Conservation (phyloP, 2,329 filamentous ascomycete species). For the Paecilomyces variotii region DNA sequence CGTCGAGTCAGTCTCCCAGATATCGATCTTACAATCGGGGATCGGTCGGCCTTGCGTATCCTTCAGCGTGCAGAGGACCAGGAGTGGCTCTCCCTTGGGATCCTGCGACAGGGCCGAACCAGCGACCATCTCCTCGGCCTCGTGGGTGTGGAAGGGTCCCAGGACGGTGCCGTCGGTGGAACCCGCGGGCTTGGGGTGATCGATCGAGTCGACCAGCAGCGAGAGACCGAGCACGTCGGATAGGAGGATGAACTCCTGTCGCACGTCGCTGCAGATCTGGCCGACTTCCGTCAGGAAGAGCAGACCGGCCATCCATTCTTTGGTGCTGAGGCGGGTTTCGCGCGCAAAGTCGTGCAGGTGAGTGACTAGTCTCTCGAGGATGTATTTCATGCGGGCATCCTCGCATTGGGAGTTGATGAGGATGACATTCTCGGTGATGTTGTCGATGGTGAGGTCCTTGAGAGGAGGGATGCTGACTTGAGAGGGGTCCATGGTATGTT, state of each 20-base stretch:
- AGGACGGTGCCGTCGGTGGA: constrained; percentile 73
- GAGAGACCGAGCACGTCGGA: constrained; percentile 73
- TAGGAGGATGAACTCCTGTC: constrained; percentile 77
- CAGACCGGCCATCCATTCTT: constrained; percentile 71
- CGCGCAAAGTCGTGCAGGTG: constrained; percentile 77
- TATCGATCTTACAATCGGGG: constrained; percentile 61
- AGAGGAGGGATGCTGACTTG: constrained; percentile 37
- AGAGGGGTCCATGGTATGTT: constrained; percentile 32
- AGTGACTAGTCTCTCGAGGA: constrained; percentile 64
- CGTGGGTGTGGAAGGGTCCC: constrained; percentile 76
- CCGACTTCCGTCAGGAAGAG: constrained; percentile 65
- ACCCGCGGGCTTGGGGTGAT: constrained; percentile 66
- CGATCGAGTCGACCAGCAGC: constrained; percentile 71
- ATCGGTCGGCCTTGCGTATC: constrained; percentile 59
- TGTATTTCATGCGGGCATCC: constrained; percentile 59
- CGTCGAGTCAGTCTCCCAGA: constrained; percentile 78
- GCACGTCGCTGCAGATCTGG: constrained; percentile 61
- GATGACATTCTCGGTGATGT: constrained; percentile 70
- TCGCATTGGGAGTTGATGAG: constrained; percentile 64
- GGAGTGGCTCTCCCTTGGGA: constrained; percentile 58
- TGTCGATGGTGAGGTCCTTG: constrained; percentile 68
- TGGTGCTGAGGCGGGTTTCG: constrained; percentile 65
- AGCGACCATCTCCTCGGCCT: constrained; percentile 50
- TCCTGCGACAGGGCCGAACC: constrained; percentile 61
- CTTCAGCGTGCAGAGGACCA: constrained; percentile 65